Percentiles rank a stretch among this genome's conserved stretches.
Conservation (phyloP, 441 rosid genomes). For the Eutrema salsugineum region DNA sequence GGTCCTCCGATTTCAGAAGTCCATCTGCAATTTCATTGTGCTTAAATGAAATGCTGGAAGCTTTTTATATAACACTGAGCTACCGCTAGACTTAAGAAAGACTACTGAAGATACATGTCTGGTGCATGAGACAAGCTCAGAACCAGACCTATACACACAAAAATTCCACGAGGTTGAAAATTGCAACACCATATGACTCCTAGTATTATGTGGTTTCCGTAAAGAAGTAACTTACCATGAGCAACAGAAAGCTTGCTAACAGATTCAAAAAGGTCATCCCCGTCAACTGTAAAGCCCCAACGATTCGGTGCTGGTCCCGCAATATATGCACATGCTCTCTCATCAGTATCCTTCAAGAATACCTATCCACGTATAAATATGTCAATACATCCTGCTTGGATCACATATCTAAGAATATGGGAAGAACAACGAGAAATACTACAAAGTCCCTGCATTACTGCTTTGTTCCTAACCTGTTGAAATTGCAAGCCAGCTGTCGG, state of each 20-base stretch:
- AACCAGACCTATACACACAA: conserved; percentile 6
- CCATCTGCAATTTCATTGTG: conserved; percentile 48
- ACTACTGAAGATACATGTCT: neutral
- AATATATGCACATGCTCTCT: conserved; percentile 99
- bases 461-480: conserved; percentile 68
- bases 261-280: conserved; percentile 78
- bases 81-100: neutral
- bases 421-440: neutral
- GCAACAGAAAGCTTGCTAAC: conserved; percentile 43
- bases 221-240: conserved; percentile 49
- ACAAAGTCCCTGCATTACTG: conserved; percentile 18
- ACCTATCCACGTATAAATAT: conserved; percentile 52
- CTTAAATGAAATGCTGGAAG: conserved; percentile 22
- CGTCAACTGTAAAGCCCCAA: conserved; percentile 94
- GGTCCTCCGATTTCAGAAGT: conserved; percentile 38
- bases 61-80: neutral
- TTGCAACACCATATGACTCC: neutral
- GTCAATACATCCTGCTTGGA: conserved; percentile 18
- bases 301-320: conserved; percentile 99
- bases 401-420: conserved; percentile 1
- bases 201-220: neutral
- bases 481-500: conserved; percentile 71
- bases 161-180: neutral
- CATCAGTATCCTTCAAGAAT: conserved; percentile 97
- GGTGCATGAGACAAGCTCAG: conserved; percentile 4